Evolutionary conservation across 495 filamentous ascomycete species (phyloP).

Genomic region (Corynascus novoguineensis): DNA sequence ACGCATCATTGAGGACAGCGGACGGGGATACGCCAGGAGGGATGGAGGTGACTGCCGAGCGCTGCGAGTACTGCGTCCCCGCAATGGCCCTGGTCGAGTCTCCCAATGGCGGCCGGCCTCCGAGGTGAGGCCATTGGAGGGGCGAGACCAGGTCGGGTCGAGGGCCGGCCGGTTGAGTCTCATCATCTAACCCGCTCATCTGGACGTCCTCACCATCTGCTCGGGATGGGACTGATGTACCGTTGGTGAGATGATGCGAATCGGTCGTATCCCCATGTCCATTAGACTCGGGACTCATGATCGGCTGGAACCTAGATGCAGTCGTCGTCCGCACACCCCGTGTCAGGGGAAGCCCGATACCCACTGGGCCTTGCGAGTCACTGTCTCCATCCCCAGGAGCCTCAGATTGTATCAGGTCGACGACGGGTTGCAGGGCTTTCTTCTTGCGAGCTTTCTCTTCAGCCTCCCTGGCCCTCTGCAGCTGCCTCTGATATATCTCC

Average conservation of each 20-base stretch:
- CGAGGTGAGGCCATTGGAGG: constrained; percentile 16
- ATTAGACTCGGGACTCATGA: constrained; percentile 45
- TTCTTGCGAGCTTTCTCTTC: constrained; percentile 55
- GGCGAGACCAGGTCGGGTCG: constrained; percentile 35
- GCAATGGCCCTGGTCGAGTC: constrained; percentile 32
- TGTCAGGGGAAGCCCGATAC: constrained; percentile 53
- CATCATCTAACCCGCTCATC: constrained; percentile 57
- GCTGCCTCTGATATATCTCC: constrained; percentile 65
- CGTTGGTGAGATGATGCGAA: constrained; percentile 56
- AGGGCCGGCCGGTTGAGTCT: constrained; percentile 37
- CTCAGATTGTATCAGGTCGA: constrained; percentile 35
- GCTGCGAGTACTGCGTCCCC: constrained; percentile 55
- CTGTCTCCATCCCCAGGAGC: constrained; percentile 31
- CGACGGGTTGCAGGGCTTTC: constrained; percentile 42
- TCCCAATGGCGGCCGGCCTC: constrained; percentile 14
- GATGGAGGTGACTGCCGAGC: constrained; percentile 66
- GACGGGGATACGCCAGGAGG: constrained; percentile 68
- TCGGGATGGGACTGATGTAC: constrained; percentile 55
- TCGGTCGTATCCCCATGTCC: constrained; percentile 45
- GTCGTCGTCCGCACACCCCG: constrained; percentile 39
- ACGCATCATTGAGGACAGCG: constrained; percentile 77
- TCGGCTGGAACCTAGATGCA: constrained; percentile 42
- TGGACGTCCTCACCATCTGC: constrained; percentile 48
- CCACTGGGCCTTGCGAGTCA: constrained; percentile 51
- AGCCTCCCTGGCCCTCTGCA: constrained; percentile 60